Percentiles rank a stretch among this genome's conserved stretches.
Evolutionary conservation across 2,329 filamentous ascomycete genomes (phyloP).

Genomic region (Coleophoma eucalyptorum): DNA sequence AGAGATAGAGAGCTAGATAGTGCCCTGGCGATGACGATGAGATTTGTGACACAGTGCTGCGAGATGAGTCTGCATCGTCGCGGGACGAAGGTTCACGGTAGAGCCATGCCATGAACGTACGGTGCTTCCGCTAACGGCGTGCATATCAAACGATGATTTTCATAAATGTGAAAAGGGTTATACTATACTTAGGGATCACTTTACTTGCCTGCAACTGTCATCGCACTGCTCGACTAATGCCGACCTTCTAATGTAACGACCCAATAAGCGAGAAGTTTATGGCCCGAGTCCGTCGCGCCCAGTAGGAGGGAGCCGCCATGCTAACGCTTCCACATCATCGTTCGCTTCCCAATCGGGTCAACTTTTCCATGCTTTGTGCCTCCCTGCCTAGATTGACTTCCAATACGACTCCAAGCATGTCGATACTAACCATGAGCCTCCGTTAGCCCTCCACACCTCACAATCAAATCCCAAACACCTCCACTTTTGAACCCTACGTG

Average conservation of each 20-base stretch:
- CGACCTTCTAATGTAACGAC: too few species aligned
- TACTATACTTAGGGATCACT: too few species aligned
- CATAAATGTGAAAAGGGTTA: too few species aligned
- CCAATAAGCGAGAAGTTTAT: constrained; percentile 11
- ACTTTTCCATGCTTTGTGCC: constrained; percentile 22
- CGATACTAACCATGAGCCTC: background rate
- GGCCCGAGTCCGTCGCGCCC: background rate
- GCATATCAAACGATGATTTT: background rate
- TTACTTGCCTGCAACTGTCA: too few species aligned
- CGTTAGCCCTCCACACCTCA: constrained; percentile 28
- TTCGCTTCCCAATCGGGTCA: constrained; percentile 25
- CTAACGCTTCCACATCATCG: too few species aligned
- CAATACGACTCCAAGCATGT: constrained; percentile 7
- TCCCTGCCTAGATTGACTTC: constrained; percentile 16
- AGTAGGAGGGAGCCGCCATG: too few species aligned
- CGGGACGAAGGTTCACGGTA: too few species aligned
- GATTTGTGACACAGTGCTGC: too few species aligned
- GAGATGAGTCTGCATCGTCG: too few species aligned
- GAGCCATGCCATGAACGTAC: background rate
- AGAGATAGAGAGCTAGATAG: too few species aligned
- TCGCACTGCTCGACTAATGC: too few species aligned
- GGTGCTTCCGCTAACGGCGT: constrained; percentile 24
- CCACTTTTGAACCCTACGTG: constrained; percentile 25
- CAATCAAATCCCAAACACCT: constrained; percentile 8
- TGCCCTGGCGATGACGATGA: too few species aligned